Percentiles rank a stretch among this genome's conserved stretches.
Evolutionary conservation across 495 filamentous ascomycete genomes (phyloP).

Genomic region (Podospora comata): DNA sequence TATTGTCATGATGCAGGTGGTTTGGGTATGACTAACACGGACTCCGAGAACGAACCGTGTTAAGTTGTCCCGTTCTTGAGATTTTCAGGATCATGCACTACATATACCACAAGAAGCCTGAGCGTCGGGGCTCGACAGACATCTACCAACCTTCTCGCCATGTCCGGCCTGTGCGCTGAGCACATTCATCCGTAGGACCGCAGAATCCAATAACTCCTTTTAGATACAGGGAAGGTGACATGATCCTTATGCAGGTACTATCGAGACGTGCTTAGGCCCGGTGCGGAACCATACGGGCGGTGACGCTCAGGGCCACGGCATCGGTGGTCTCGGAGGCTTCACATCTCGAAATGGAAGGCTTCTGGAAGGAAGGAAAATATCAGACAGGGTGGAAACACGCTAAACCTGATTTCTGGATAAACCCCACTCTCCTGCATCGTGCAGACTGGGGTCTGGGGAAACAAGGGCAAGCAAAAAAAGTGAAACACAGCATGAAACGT

Average conservation of each 20-base stretch:
- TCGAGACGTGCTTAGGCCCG: not conserved
- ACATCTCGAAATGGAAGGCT: conserved; percentile 6
- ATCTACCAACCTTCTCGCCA: not conserved
- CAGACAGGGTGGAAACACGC: conserved; percentile 1
- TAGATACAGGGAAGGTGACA: not conserved
- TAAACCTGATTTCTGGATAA: not conserved
- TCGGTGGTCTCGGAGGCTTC: not conserved
- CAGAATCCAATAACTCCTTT: not conserved
- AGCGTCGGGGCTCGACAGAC: not conserved
- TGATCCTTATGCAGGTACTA: not conserved
- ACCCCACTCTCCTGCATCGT: conserved; percentile 6
- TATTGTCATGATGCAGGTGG: no score
- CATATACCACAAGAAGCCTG: not conserved
- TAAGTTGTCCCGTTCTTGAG: not conserved
- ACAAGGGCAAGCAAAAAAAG: not conserved
- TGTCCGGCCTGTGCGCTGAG: not conserved
- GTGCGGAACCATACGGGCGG: not conserved
- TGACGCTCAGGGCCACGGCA: not conserved
- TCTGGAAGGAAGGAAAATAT: not conserved
- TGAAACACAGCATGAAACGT: conserved; percentile 9
- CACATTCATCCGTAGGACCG: not conserved
- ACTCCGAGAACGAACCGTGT: not conserved
- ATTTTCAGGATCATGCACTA: not conserved
- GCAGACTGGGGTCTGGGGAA: not conserved
- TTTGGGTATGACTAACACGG: not conserved